These are phyloP conservation scores for Cornus kousa DNA, from an alignment of 148 eudicot species.

Conservation along the genomic window DNA sequence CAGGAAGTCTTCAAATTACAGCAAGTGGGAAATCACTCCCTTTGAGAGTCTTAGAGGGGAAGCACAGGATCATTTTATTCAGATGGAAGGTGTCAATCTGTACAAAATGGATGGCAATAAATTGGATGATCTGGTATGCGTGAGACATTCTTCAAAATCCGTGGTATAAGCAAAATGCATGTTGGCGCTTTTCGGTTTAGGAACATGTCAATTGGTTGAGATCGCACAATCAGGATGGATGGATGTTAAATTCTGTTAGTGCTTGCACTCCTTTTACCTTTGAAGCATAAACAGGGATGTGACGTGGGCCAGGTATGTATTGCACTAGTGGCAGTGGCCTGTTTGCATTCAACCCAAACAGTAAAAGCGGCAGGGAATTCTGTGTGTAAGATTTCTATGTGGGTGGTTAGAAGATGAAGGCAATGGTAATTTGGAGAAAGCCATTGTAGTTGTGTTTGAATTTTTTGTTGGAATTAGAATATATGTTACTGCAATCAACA, in stretches of 20 bases:
- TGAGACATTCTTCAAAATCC: slow-evolving; percentile 55
- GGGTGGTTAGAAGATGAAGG: neutral
- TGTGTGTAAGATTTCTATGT: neutral
- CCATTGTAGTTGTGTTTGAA: too few species aligned
- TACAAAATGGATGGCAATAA: slow-evolving; percentile 97
- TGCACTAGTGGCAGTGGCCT: neutral
- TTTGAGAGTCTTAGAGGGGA: slow-evolving; percentile 66
- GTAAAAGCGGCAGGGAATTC: neutral
- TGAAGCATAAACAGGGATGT: neutral
- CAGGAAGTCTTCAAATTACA: slow-evolving; percentile 72
- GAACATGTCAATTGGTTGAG: neutral
- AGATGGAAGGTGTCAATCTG: slow-evolving; percentile 78
- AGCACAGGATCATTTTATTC: slow-evolving; percentile 71
- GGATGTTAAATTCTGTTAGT: neutral
- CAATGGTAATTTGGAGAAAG: neutral
- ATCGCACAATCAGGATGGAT: neutral
- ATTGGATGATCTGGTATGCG: slow-evolving; percentile 90
- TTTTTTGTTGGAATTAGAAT: too few species aligned
- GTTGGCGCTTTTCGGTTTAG: neutral
- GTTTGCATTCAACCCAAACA: neutral
- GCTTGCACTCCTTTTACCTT: neutral
- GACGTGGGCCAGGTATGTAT: neutral
- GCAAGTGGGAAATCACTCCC: slow-evolving; percentile 88
- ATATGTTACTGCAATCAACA: too few species aligned
- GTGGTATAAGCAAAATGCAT: slow-evolving; percentile 15